Base-by-base conservation (phyloP, 495 filamentous ascomycete species). In the Aspergillus panamensis region DNA sequence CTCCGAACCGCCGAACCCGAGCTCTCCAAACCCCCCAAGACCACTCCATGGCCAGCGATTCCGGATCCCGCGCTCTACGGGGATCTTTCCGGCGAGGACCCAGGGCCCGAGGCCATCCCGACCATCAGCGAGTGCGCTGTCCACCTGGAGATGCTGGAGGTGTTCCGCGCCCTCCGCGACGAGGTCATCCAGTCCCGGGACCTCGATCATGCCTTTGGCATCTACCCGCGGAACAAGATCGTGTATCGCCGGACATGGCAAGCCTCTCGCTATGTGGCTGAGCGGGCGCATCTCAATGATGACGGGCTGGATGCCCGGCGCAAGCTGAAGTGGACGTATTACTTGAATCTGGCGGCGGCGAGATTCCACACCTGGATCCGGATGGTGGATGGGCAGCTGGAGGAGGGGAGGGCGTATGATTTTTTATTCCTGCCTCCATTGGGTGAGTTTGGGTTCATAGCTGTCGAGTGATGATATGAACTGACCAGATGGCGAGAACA, bases 131-230 rank as follows among this genome's bases (percentile, higher is more conserved):
- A 75, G 47, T 72, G 69, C 45, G 69, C 70, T 6, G 60, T 65
- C 8, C 72, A 75, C 47, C 64, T 75, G 3, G 67, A 72, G 47
- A 66, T 75, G 10, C 64, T 75, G 5, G 65, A 73, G 35, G 61
- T 57, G 8, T 71, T 74, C 37, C 57, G 58, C 35, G 33, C 19
- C 5, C 50, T 74, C 14, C 68, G 65, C 2, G 25, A 44, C 1
- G 40, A 52, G 17, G 35, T 64, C 1, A 51, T 59, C 19, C 20
- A 48, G 7, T 61, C 55, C 8, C 33, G 8, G 2, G 43, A 47
- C 0, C 51, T 64, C 2, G 57, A 59, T 17, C 17, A 33, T 13
- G 48, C 51, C 1, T 61, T 64, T 13, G 42, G 21, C 19, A 56
- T 59, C 16, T 12, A 13, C n/a, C 44, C 55, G 3, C 3, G 48